These are phyloP conservation scores for Stephanodiscus triporus DNA, from an alignment of 108 stramenopile species.

Conservation along the genomic window DNA sequence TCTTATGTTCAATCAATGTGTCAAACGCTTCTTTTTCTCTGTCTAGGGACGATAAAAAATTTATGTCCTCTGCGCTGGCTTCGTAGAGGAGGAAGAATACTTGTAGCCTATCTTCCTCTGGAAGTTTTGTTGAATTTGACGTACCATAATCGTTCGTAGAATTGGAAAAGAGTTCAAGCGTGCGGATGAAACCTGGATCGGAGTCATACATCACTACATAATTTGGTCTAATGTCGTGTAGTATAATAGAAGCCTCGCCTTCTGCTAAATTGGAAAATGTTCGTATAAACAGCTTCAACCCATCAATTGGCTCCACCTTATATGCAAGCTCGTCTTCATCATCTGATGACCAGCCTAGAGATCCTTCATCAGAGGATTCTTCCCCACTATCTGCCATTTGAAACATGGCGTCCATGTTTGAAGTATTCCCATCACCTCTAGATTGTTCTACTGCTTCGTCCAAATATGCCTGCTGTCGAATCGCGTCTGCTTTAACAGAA, in stretches of 20 bases:
- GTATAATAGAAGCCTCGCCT: slow-evolving; percentile 64
- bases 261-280: slow-evolving; percentile 67
- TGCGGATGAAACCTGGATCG: slow-evolving; percentile 85
- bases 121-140: slow-evolving; percentile 14
- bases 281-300: slow-evolving; percentile 62
- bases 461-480: slow-evolving; percentile 68
- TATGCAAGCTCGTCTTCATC: slow-evolving; percentile 50
- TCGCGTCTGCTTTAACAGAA: slow-evolving; percentile 54
- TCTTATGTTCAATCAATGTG: slow-evolving; percentile 90
- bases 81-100: slow-evolving; percentile 93
- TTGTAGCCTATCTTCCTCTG: slow-evolving; percentile 54
- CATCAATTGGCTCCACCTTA: slow-evolving; percentile 42
- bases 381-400: slow-evolving; percentile 9
- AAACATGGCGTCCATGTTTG: slow-evolving; percentile 10
- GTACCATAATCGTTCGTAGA: slow-evolving; percentile 26
- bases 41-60: slow-evolving; percentile 86
- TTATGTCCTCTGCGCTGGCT: slow-evolving; percentile 94
- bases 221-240: slow-evolving; percentile 81
- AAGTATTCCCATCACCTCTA: slow-evolving; percentile 46
- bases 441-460: slow-evolving; percentile 78
- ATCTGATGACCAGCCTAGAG: slow-evolving; percentile 35
- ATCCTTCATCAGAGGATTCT: slow-evolving; percentile 23
- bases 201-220: slow-evolving; percentile 92
- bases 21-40: slow-evolving; percentile 94
- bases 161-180: slow-evolving; percentile 85